A percentile compares a stretch with the other conserved stretches of the same genome.
Conservation (phyloP, 1,284 basidiomycete species). For the Malassezia caprae region DNA sequence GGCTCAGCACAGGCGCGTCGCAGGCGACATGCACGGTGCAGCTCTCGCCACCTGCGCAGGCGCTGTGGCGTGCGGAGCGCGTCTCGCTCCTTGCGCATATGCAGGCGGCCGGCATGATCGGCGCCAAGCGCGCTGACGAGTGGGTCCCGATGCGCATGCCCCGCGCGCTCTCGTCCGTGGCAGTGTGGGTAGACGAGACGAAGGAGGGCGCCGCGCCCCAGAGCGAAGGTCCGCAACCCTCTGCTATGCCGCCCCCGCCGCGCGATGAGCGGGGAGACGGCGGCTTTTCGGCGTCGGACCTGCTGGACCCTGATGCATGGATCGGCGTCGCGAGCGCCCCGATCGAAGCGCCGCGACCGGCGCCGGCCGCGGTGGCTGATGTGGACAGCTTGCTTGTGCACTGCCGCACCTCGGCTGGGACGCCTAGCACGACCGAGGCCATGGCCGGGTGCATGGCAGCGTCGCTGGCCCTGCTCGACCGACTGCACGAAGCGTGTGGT, state of each 20-base stretch:
- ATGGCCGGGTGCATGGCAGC: slow-evolving; percentile 10
- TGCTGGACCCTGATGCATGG: slow-evolving; percentile 13
- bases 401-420: background rate
- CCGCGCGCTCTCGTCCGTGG: background rate
- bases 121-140: background rate
- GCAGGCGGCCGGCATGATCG: slow-evolving; percentile 1
- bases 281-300: slow-evolving; percentile 4
- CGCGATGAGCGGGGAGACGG: background rate
- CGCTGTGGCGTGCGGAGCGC: background rate
- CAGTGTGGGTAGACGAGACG: background rate
- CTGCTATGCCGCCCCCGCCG: background rate
- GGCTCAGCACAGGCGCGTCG: background rate
- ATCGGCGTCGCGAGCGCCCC: background rate
- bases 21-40: background rate
- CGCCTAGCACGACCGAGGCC: background rate
- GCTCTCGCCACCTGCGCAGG: background rate
- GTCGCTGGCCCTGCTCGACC: background rate
- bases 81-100: background rate
- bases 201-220: background rate
- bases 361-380: background rate
- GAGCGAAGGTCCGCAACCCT: background rate
- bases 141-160: background rate
- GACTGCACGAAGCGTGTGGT: background rate
- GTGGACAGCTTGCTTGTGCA: background rate
- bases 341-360: background rate